Conservation (phyloP, 345 rosid genomes). For the Eucalyptus curtisii region DNA sequence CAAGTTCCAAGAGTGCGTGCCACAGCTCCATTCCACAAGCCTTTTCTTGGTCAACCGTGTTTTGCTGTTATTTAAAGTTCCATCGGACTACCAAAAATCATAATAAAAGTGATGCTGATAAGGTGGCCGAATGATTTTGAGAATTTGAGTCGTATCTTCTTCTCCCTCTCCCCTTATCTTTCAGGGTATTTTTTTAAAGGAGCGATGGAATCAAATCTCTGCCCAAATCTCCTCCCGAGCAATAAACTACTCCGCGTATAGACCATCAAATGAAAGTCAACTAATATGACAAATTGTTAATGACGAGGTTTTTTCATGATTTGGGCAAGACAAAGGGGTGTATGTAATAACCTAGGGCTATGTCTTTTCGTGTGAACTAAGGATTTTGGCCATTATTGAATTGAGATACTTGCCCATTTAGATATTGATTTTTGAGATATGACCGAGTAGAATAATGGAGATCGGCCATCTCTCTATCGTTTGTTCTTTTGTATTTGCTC, state of each 20-base stretch:
- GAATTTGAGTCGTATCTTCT: neutral
- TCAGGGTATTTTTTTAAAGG: neutral
- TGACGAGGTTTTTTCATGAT: neutral
- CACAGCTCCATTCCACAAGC: neutral
- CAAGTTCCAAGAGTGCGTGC: neutral
- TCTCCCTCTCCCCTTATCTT: neutral
- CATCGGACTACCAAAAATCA: neutral
- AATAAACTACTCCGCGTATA: neutral
- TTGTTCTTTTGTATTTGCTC: neutral
- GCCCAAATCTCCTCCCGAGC: neutral
- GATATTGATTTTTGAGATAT: neutral
- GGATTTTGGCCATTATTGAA: neutral
- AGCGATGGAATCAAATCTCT: neutral
- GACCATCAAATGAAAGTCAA: neutral
- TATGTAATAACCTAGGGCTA: neutral
- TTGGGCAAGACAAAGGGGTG: neutral
- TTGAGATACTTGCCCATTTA: neutral
- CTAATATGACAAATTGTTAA: neutral
- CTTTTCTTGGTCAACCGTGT: neutral
- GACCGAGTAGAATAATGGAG: neutral
- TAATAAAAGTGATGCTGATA: neutral
- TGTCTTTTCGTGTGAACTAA: neutral
- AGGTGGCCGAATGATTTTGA: neutral
- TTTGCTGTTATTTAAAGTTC: neutral
- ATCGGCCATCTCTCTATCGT: neutral